Evolutionary conservation across 441 rosid genomes (phyloP).

Genomic region (Sinapis alba): DNA sequence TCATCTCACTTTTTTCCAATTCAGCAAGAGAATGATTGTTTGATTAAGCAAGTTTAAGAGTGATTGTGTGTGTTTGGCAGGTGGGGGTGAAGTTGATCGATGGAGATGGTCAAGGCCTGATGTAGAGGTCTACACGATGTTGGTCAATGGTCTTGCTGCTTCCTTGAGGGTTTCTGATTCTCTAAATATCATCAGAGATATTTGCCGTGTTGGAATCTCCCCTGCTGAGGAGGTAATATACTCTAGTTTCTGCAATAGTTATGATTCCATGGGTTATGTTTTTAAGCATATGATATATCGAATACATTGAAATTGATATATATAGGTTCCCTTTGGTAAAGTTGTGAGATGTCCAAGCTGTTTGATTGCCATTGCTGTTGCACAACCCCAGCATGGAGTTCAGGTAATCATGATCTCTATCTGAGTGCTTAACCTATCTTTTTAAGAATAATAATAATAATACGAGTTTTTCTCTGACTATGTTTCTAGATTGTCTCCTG

Average conservation of each 20-base stretch:
- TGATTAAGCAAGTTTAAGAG: background rate
- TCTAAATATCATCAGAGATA: constrained; percentile 63
- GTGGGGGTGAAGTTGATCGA: constrained; percentile 60
- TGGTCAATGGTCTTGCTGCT: constrained; percentile 75
- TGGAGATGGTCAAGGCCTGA: constrained; percentile 98
- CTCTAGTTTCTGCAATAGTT: background rate
- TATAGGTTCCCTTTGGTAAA: constrained; percentile 92
- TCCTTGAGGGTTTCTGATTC: constrained; percentile 87
- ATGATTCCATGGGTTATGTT: background rate
- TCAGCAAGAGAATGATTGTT: constrained; percentile 2
- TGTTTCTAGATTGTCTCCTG: constrained; percentile 75
- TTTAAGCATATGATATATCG: background rate
- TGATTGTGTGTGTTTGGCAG: constrained; percentile 32
- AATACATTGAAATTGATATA: background rate
- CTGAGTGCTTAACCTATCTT: background rate
- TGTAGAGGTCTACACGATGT: constrained; percentile 57
- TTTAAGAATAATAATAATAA: background rate
- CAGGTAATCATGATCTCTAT: constrained; percentile 53
- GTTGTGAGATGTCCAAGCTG: constrained; percentile 92
- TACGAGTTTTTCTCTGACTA: background rate
- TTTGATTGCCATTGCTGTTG: constrained; percentile 75
- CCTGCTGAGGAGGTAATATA: constrained; percentile 75
- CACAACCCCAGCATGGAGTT: constrained; percentile 88
- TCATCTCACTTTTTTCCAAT: background rate
- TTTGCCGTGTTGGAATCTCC: constrained; percentile 84